Evolutionary conservation across 2,329 filamentous ascomycete species (phyloP).

Genomic region (Aspergillus sclerotialis): DNA sequence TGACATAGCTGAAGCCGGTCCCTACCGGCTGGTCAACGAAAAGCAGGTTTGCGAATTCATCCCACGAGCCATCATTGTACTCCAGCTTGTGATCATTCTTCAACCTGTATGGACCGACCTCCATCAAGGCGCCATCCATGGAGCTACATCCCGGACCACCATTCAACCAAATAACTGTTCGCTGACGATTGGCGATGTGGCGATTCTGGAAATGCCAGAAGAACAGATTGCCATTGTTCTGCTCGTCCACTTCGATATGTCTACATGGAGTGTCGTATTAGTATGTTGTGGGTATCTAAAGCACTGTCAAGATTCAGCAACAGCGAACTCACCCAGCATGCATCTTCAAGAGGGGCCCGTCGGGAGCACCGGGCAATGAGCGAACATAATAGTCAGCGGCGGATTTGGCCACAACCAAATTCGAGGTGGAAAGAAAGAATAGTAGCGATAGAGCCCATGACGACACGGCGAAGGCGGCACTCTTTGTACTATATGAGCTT

Average conservation of each 20-base stretch:
- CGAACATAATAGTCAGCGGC: conserved; percentile 87
- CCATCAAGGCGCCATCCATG: conserved; percentile 93
- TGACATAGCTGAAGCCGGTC: conserved; percentile 91
- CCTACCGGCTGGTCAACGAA: conserved; percentile 98
- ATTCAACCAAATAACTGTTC: conserved; percentile 94
- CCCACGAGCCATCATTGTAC: conserved; percentile 93
- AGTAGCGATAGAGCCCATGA: conserved; percentile 21
- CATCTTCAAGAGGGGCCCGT: conserved; percentile 81
- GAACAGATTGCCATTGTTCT: conserved; percentile 88
- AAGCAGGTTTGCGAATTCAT: conserved; percentile 93
- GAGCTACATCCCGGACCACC: conserved; percentile 96
- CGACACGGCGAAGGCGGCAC: conserved; percentile 10
- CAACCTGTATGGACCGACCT: conserved; percentile 87
- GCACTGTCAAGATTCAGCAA: no score
- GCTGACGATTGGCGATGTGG: conserved; percentile 84
- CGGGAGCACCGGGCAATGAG: conserved; percentile 75
- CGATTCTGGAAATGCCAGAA: conserved; percentile 98
- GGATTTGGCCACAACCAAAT: conserved; percentile 38
- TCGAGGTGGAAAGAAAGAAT: conserved; percentile 15
- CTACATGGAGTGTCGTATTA: conserved; percentile 39
- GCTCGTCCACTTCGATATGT: conserved; percentile 81
- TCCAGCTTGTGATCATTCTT: conserved; percentile 64
- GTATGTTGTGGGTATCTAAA: background rate
- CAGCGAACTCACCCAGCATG: conserved; percentile 86
- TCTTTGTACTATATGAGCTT: conserved; percentile 5